These are phyloP conservation scores for Plasmodium vivax DNA, from an alignment of 169 alveolate species.

Conservation along the genomic window DNA sequence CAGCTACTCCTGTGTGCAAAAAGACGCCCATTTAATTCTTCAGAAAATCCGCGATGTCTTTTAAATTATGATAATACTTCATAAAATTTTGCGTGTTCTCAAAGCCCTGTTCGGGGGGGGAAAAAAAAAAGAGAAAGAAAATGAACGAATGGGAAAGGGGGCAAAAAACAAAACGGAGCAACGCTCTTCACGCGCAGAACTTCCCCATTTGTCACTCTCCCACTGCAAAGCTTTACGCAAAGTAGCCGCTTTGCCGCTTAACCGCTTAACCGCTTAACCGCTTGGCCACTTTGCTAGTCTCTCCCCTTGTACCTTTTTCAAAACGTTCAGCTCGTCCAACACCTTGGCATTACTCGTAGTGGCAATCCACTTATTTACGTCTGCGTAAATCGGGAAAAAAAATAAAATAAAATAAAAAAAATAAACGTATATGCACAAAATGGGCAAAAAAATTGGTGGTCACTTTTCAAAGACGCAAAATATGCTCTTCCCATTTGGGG, in stretches of 20 bases:
- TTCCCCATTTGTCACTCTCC: background rate
- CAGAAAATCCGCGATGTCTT: slow-evolving; percentile 33
- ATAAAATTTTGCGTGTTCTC: background rate
- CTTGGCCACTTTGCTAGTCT: background rate
- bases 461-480: background rate
- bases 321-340: background rate
- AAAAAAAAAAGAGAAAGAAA: background rate
- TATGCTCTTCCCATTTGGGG: background rate
- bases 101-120: slow-evolving; percentile 15
- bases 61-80: slow-evolving; percentile 26
- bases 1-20: background rate
- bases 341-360: slow-evolving; percentile 24
- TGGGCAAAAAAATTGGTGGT: background rate
- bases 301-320: slow-evolving; percentile 4
- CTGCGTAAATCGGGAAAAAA: slow-evolving; percentile 10
- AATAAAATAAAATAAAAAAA: background rate
- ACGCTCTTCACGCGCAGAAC: background rate
- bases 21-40: background rate
- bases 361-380: slow-evolving; percentile 53
- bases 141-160: background rate
- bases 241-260: background rate
- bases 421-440: background rate
- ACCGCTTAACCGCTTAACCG: no score
- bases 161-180: background rate
- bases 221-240: background rate